Base-by-base conservation (phyloP, 176 grass and related monocot species). In the bread wheat (Triticum aestivum) region DNA sequence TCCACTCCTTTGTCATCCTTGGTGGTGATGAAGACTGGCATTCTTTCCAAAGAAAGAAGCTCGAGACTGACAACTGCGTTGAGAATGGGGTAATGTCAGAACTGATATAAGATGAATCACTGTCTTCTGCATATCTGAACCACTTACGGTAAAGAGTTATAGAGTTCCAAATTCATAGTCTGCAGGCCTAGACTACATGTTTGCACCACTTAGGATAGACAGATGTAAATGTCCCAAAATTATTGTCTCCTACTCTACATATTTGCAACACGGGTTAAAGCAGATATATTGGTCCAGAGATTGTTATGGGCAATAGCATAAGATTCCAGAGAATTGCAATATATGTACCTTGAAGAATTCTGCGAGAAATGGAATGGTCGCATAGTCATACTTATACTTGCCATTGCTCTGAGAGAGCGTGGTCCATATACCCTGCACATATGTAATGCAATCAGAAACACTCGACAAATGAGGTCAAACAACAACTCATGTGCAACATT, bases 1-100 rank as follows among this genome's bases (percentile, higher is more conserved):
- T 98, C 94, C 97, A 98, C 32, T 98, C 97, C 65, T 85, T 98
- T 66, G 93, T 98, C 88, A 98, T 89, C 84, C 89, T 92, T 64
- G 88, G 90, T 83, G 92, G 92, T 67, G 88, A 90, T 35, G 94
- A 85, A 68, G 94, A 76, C 77, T 87, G 69, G 29, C 85, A 92
- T 83, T 98, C 97, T 65, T 92, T 98, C 97, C 97, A 94, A 62
- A 98, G 94, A 47, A 92, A 87, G 79, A 94, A 94, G 86, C 90
- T 84, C 35, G 97, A 98, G 6, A 96, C 87, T 32, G 87, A 86
- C 69, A 98, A 76, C 97, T 98, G 83, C 35, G 61, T 82, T 18
- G n/a, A 78, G 21, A 89, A 77, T 37, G 89, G 56, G 41, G 61
- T 42, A 88, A 74, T 35, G 13, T 88, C 35, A 86, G n/a, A 78